Conservation (phyloP, 805 yeast genomes). For the Wickerhamomyces sydowiorum region DNA sequence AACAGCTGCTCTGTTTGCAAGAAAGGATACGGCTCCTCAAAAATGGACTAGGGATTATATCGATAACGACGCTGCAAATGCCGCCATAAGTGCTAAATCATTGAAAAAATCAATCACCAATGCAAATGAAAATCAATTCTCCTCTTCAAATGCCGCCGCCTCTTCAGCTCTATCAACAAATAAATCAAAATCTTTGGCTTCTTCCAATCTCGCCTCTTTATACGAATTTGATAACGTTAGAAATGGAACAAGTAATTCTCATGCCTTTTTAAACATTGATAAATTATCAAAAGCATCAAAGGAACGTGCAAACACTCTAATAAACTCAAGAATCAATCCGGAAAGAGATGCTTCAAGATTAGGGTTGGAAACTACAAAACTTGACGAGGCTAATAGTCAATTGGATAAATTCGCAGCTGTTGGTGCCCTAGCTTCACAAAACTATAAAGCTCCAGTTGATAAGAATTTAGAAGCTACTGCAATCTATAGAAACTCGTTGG, state of each 20-base stretch:
- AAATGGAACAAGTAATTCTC: slow-evolving; percentile 32
- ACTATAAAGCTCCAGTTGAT: slow-evolving; percentile 31
- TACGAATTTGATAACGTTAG: slow-evolving; percentile 39
- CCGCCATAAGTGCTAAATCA: slow-evolving; percentile 27
- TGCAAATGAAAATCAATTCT: not conserved
- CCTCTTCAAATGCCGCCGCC: slow-evolving; percentile 1
- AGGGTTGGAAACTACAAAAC: slow-evolving; percentile 38
- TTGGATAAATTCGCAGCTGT: slow-evolving; percentile 46
- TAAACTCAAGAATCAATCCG: slow-evolving; percentile 25
- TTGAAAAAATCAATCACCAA: not conserved
- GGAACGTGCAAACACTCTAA: slow-evolving; percentile 28
- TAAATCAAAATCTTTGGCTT: slow-evolving; percentile 37
- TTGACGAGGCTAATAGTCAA: slow-evolving; percentile 31
- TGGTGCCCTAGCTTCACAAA: slow-evolving; percentile 54
- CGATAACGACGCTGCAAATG: slow-evolving; percentile 44
- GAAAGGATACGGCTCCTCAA: slow-evolving; percentile 38
- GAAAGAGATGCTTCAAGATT: slow-evolving; percentile 25
- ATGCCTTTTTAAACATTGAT: slow-evolving; percentile 42
- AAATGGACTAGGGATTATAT: slow-evolving; percentile 46
- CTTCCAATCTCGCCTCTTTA: slow-evolving; percentile 32
- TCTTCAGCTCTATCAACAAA: slow-evolving; percentile 16
- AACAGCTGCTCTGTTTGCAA: slow-evolving; percentile 51
- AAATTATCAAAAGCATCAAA: slow-evolving; percentile 46
- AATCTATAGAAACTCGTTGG: slow-evolving; percentile 27
- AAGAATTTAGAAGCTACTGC: slow-evolving; percentile 39